Percentiles rank a stretch among this genome's conserved stretches.
Conservation (phyloP, 495 filamentous ascomycete genomes). For the Jackrogersella multiformis region DNA sequence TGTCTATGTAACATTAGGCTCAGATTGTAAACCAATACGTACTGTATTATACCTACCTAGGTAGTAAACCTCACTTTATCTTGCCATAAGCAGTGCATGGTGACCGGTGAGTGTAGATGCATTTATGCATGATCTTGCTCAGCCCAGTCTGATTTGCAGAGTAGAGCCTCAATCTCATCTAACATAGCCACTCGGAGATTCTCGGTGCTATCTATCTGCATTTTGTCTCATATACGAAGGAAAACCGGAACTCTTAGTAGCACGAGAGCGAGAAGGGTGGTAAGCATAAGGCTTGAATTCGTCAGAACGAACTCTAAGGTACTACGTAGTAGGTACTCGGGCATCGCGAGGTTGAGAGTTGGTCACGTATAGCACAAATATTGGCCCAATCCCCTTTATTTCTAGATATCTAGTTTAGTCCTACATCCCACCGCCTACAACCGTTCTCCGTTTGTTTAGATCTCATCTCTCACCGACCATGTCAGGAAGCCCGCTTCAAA, state of each 20-base stretch:
- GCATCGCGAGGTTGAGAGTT: background rate
- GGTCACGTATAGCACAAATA: slow-evolving; percentile 5
- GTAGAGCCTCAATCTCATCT: slow-evolving; percentile 18
- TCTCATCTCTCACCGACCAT: background rate
- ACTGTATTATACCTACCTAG: too few relatives aligned
- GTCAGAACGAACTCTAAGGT: background rate
- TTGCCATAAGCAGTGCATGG: background rate
- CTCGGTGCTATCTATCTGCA: background rate
- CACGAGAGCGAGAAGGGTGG: background rate
- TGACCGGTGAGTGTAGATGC: background rate
- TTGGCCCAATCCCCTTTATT: background rate
- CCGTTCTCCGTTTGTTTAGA: background rate
- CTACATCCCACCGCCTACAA: too few relatives aligned
- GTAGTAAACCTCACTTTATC: background rate
- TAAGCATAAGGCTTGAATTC: background rate
- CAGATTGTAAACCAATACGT: too few relatives aligned
- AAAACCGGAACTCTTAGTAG: background rate
- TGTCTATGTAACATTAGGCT: too few relatives aligned
- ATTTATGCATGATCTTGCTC: background rate
- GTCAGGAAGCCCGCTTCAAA: slow-evolving; percentile 20
- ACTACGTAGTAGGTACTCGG: background rate
- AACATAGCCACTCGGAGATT: slow-evolving; percentile 1
- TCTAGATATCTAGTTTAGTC: background rate
- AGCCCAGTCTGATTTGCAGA: background rate
- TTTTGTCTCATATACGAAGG: background rate